These are phyloP conservation scores for Patellifolia procumbens DNA, from an alignment of 179 eudicot genomes.

Conservation along the genomic window DNA sequence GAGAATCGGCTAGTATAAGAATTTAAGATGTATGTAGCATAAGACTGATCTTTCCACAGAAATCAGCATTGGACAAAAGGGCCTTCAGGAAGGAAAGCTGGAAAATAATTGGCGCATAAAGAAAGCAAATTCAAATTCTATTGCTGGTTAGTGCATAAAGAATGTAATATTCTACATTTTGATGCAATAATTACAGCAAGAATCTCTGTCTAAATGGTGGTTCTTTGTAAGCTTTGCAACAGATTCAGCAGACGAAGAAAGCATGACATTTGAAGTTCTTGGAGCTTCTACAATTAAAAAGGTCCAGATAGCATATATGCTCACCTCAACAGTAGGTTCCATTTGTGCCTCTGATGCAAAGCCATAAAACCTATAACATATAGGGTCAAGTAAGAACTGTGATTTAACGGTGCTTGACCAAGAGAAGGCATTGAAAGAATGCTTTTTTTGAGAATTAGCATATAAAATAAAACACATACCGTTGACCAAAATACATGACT, in stretches of 20 bases:
- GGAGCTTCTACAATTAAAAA: background rate
- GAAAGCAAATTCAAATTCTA: background rate
- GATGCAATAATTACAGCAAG: background rate
- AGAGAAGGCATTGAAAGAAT: conserved; percentile 1
- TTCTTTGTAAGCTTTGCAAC: background rate
- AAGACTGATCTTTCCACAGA: background rate
- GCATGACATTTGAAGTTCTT: background rate
- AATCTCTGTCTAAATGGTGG: background rate
- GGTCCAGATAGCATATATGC: conserved; percentile 7
- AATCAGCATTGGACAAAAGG: background rate
- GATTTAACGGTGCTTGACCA: background rate
- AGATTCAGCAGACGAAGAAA: no score
- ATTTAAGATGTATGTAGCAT: background rate
- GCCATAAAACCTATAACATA: conserved; percentile 70
- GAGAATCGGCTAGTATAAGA: background rate
- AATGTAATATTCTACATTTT: background rate
- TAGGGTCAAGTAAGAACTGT: background rate
- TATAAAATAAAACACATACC: conserved; percentile 42
- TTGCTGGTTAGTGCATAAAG: background rate
- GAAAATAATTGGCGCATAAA: background rate
- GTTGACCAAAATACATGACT: conserved; percentile 91
- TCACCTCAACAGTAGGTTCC: conserved; percentile 95
- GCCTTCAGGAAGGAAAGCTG: no score
- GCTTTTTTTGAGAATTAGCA: background rate
- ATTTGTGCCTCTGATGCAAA: conserved; percentile 91